Conservation (phyloP, 73 alveolate genomes). For the Effrenium voratum region DNA sequence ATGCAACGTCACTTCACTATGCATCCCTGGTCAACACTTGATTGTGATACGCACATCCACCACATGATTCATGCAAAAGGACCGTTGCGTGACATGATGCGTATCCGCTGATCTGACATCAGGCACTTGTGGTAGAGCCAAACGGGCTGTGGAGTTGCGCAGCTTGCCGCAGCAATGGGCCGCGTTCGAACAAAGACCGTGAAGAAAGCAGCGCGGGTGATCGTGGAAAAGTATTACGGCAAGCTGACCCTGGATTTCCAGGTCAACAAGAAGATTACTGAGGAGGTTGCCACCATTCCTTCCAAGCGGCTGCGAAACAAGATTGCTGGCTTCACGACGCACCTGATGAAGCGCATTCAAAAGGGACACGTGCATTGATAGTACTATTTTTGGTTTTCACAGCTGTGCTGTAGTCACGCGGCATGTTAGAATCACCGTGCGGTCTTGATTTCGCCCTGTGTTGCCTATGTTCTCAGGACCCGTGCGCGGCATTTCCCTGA, state of each 20-base stretch:
- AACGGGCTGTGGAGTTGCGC: neutral
- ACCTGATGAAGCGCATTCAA: conserved; percentile 75
- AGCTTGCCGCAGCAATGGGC: conserved; percentile 86
- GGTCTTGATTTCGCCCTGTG: too few species aligned
- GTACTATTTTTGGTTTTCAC: too few species aligned
- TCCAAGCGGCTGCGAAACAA: conserved; percentile 95
- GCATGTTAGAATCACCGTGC: too few species aligned
- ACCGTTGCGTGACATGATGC: too few species aligned
- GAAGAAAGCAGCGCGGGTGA: conserved; percentile 95
- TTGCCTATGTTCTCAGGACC: too few species aligned
- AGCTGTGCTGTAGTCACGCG: too few species aligned
- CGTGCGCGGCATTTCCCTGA: conserved; percentile 95
- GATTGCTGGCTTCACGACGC: conserved; percentile 56
- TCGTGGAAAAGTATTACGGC: conserved; percentile 94
- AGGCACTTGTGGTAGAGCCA: too few species aligned
- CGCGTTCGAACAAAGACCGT: conserved; percentile 95
- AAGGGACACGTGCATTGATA: conserved; percentile 81
- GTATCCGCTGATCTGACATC: too few species aligned
- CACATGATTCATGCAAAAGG: too few species aligned
- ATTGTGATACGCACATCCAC: too few species aligned
- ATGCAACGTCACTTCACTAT: too few species aligned
- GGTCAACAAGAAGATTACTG: conserved; percentile 95
- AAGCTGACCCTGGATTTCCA: conserved; percentile 95
- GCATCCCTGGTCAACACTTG: too few species aligned
- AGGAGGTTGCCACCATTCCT: conserved; percentile 95